These are phyloP conservation scores for Cystobasidium sp. DNA, from an alignment of 1,284 basidiomycete species.

Conservation along the genomic window DNA sequence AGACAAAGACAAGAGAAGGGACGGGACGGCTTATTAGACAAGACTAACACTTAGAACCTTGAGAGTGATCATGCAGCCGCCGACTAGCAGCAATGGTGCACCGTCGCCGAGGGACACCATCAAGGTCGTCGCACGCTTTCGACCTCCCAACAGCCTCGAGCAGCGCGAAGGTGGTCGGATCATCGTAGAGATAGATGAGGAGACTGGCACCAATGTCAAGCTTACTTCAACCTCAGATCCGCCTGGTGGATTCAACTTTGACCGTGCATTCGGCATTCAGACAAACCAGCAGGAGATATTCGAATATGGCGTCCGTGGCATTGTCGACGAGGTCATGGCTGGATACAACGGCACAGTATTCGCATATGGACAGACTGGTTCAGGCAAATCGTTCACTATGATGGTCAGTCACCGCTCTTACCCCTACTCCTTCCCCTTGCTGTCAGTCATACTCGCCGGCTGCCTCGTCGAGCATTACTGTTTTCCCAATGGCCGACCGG, in stretches of 20 bases:
- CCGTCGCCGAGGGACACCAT: constrained; percentile 58
- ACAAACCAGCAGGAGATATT: constrained; percentile 94
- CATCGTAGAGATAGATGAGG: constrained; percentile 84
- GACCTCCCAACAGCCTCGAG: constrained; percentile 92
- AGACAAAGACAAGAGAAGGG: background rate
- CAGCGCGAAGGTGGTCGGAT: constrained; percentile 84
- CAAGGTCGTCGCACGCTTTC: constrained; percentile 83
- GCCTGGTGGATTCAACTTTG: constrained; percentile 83
- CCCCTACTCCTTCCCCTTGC: too few relatives aligned
- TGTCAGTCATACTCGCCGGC: background rate
- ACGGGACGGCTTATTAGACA: background rate
- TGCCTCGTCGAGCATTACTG: background rate
- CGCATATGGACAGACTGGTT: constrained; percentile 96
- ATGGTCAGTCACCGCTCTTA: constrained; percentile 18
- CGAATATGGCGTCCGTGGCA: constrained; percentile 96
- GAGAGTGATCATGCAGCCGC: background rate
- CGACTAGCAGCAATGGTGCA: background rate
- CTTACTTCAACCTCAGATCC: constrained; percentile 60
- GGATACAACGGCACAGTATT: constrained; percentile 99
- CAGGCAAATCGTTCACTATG: constrained; percentile 81
- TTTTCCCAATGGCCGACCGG: too few relatives aligned
- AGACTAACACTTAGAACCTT: background rate
- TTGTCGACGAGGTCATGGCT: constrained; percentile 79
- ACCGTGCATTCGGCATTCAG: constrained; percentile 92
- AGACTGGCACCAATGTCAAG: constrained; percentile 75